A percentile compares a stretch with the other conserved stretches of the same genome.
phyloP scores from a whole-genome alignment of 2,329 filamentous ascomycete genomes.

The Exophiala calicioides region DNA sequence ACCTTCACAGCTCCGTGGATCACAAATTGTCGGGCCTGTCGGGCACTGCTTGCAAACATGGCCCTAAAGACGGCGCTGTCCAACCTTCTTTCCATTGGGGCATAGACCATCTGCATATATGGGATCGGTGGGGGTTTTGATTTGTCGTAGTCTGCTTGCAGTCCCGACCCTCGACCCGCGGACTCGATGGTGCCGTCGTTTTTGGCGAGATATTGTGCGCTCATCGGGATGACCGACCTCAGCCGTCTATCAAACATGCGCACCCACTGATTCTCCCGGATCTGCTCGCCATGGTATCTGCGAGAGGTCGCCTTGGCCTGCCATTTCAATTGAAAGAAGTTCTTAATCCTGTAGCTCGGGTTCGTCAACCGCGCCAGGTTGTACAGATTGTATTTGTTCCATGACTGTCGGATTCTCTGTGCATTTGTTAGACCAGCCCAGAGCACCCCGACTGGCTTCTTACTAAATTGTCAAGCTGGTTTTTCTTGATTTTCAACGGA shows the following conservation, averaged over 20 bases:
- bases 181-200: conserved; percentile 82
- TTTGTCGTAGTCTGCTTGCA: conserved; percentile 38
- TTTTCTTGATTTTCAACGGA: conserved; percentile 35
- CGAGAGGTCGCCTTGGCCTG: conserved; percentile 78
- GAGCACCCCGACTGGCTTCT: neutral
- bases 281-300: conserved; percentile 91
- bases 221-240: conserved; percentile 81
- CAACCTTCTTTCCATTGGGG: conserved; percentile 83
- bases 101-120: conserved; percentile 96
- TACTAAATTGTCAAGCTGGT: conserved; percentile 7
- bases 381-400: conserved; percentile 97
- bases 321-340: conserved; percentile 99
- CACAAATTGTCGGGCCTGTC: conserved; percentile 92
- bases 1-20: conserved; percentile 91
- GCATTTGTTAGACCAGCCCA: conserved; percentile 8
- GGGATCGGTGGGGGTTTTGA: conserved; percentile 52
- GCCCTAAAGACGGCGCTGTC: conserved; percentile 95
- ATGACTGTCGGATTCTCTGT: conserved; percentile 91
- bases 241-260: conserved; percentile 85
- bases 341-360: conserved; percentile 51
- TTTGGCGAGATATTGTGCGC: conserved; percentile 73
- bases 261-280: conserved; percentile 90
- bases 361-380: conserved; percentile 66
- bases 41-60: conserved; percentile 87
- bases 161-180: conserved; percentile 77